Evolutionary conservation across 2,329 filamentous ascomycete genomes (phyloP).

Genomic region (Fusarium tjaetaba): DNA sequence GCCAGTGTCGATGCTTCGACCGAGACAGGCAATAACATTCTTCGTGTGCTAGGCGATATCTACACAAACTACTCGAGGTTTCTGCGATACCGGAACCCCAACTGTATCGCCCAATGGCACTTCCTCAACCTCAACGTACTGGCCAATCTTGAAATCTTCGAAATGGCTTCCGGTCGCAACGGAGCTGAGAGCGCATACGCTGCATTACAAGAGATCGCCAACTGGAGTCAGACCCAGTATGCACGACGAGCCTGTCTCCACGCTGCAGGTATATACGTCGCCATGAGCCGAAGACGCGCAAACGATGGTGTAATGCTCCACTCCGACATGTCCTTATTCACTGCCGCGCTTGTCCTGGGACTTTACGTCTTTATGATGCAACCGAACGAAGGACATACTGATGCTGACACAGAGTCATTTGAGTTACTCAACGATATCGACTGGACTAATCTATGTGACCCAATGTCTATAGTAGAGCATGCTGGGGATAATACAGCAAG

Average conservation of each 20-base stretch:
- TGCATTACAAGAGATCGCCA: background rate
- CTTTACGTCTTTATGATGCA: background rate
- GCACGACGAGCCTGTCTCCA: conserved; percentile 7
- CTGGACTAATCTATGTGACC: background rate
- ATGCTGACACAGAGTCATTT: background rate
- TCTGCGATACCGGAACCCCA: background rate
- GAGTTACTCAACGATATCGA: conserved; percentile 10
- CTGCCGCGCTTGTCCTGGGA: background rate
- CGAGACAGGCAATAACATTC: background rate
- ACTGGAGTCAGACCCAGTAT: background rate
- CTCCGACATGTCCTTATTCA: conserved; percentile 1
- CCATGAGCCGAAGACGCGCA: conserved; percentile 13
- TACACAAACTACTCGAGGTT: background rate
- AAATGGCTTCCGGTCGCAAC: background rate
- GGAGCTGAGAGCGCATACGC: background rate
- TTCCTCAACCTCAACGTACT: background rate
- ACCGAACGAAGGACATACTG: background rate
- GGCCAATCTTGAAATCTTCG: background rate
- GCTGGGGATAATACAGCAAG: background rate
- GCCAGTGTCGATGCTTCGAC: background rate
- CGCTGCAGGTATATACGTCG: background rate
- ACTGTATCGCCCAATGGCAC: conserved; percentile 13
- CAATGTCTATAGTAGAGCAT: background rate
- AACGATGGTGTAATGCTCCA: conserved; percentile 4
- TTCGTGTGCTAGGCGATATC: background rate